phyloP scores from a whole-genome alignment of 2,329 filamentous ascomycete genomes.

The Trichoderma harzianum region DNA sequence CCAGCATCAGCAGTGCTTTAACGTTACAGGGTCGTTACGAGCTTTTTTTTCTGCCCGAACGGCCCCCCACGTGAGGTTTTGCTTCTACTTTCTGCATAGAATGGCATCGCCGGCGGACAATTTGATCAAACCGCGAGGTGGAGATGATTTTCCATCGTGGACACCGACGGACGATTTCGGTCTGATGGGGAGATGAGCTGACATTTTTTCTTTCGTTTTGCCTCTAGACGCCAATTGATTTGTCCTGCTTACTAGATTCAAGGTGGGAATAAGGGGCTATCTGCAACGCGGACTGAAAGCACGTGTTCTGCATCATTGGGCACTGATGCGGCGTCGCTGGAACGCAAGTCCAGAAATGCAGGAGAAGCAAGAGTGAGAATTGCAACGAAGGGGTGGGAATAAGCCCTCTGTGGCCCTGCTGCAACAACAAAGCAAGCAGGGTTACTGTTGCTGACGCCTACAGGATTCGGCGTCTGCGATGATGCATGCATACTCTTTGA shows the following conservation, averaged over 20 bases:
- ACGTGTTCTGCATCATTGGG: constrained; percentile 7
- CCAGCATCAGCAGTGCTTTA: neutral
- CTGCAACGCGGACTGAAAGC: neutral
- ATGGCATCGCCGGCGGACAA: neutral
- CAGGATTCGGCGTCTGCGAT: neutral
- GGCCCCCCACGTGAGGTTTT: neutral
- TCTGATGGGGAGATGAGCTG: neutral
- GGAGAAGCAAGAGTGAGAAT: neutral
- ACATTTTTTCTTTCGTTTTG: neutral
- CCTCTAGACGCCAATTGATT: neutral
- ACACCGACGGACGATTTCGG: neutral
- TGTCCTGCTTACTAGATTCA: neutral
- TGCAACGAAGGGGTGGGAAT: neutral
- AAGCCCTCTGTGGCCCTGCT: neutral
- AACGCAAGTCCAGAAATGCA: neutral
- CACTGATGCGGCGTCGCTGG: neutral
- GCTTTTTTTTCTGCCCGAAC: too few species aligned
- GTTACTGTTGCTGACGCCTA: constrained; percentile 7
- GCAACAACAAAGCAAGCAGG: neutral
- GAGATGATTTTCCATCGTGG: neutral
- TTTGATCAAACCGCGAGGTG: neutral
- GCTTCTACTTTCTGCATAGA: neutral
- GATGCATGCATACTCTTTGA: constrained; percentile 6
- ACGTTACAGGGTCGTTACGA: neutral
- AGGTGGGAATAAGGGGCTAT: neutral